phyloP scores from a whole-genome alignment of 768 basidiomycete genomes.

The Rossbeevera mucosa region DNA sequence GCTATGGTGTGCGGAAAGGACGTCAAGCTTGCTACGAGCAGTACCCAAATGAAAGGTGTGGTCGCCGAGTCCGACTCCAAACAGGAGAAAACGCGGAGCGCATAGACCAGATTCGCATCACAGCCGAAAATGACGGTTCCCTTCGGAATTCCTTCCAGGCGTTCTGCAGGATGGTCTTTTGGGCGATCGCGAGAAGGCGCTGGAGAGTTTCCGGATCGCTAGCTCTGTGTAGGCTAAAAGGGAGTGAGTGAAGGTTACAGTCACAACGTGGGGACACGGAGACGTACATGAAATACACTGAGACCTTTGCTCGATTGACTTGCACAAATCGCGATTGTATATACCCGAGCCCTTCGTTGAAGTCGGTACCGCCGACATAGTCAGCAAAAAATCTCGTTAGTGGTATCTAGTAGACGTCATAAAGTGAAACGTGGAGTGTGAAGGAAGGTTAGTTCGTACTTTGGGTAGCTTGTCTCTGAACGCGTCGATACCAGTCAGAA shows the following conservation, averaged over 20 bases:
- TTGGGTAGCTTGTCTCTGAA: constrained; percentile 3
- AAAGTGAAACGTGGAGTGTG: background rate
- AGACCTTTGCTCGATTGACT: background rate
- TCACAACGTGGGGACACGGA: background rate
- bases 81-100: background rate
- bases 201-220: background rate
- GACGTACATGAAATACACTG: background rate
- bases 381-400: background rate
- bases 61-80: background rate
- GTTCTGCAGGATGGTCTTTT: background rate
- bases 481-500: background rate
- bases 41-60: background rate
- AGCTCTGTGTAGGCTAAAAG: background rate
- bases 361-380: background rate
- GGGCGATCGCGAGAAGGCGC: background rate
- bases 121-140: background rate
- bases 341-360: background rate
- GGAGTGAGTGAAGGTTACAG: background rate
- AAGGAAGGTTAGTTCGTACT: background rate
- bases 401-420: background rate
- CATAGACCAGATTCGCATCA: background rate
- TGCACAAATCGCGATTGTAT: background rate
- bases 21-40: background rate
- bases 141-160: background rate
- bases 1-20: background rate